These are phyloP conservation scores for Spatholobus suberectus DNA, from an alignment of 306 rosid species.

Conservation along the genomic window DNA sequence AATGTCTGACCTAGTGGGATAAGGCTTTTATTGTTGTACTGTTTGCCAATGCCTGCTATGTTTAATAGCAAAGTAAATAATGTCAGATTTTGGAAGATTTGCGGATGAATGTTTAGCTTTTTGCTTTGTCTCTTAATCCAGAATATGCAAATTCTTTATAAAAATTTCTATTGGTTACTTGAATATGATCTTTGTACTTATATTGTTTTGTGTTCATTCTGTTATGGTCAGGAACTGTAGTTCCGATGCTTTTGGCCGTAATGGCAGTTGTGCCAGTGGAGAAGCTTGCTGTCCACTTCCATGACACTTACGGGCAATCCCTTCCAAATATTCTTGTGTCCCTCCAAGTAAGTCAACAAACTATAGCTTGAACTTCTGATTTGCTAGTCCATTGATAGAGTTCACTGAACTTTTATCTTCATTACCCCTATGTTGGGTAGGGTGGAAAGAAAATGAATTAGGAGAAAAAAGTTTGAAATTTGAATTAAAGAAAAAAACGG, in stretches of 20 bases:
- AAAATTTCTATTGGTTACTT: neutral
- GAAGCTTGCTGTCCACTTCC: constrained; percentile 93
- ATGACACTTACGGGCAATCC: constrained; percentile 91
- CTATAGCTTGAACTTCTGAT: constrained; percentile 18
- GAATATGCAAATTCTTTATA: constrained; percentile 5
- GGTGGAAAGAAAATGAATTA: too few species aligned
- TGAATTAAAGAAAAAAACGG: too few species aligned
- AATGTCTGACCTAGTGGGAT: too few species aligned
- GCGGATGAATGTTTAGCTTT: neutral
- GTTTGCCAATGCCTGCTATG: neutral
- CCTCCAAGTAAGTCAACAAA: constrained; percentile 71
- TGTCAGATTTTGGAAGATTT: constrained; percentile 8
- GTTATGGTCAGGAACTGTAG: constrained; percentile 63
- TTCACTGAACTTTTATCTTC: constrained; percentile 12
- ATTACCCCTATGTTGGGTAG: neutral
- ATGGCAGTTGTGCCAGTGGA: constrained; percentile 81
- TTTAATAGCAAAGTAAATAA: neutral
- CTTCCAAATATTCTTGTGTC: constrained; percentile 81
- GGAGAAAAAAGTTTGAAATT: too few species aligned
- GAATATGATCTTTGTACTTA: constrained; percentile 6
- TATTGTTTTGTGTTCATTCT: neutral
- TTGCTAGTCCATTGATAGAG: neutral
- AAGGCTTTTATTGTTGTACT: neutral
- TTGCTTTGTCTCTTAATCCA: neutral
- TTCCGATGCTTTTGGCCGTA: constrained; percentile 89